Evolutionary conservation across 1,139 yeast genomes (phyloP), one percentile per base, ranked within the genome.

Genomic region (Zygosaccharomyces pseudobailii): DNA sequence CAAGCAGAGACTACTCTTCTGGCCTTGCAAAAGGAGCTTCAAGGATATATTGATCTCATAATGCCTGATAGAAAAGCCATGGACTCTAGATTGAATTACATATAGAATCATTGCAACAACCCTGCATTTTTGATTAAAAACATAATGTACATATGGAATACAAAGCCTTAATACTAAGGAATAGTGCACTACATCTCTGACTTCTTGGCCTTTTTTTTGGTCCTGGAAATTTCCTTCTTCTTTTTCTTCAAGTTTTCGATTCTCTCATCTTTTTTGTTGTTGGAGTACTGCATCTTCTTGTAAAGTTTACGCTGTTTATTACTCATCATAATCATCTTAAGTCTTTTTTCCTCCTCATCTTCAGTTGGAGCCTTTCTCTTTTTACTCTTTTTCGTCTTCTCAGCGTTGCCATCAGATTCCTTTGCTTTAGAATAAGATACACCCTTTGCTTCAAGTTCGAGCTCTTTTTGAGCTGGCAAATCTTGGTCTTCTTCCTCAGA

Each of bases 271-370:
- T 88, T 87, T 78, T 87, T 83, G 50, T 85, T 84, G 62, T 86
- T 81, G 50, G 96, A 94, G 66, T 88, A 84, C 74, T 88, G 94
- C 95, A 92, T 87, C 83, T 87, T 87, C 74, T 86, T 85, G 76
- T 92, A 92, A 59, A 90, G 77, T 71, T 87, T 88, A 76, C 90
- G 86, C 73, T 92, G 96, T 71, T 90, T 92, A 74, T 89, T 90
- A 58, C 94, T 79, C 97, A 92, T 90, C 98, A 92, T 92, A 66
- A 89, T 88, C 79, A 82, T 84, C 73, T 84, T 86, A 71, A 88
- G 77, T 58, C 87, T 95, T 71, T 86, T 85, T 64, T 84, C 95
- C 71, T 86, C 95, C 50, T 82, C 85, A 54, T 78, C 88, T 51
- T 70, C 69, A 49, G 70, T 61, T 54, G 71, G 73, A 65, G 71